Evolutionary conservation across 192 early-diverging fungal species (phyloP), one percentile per base, ranked within the genome.

Genomic region (Umbelopsis ramanniana): DNA sequence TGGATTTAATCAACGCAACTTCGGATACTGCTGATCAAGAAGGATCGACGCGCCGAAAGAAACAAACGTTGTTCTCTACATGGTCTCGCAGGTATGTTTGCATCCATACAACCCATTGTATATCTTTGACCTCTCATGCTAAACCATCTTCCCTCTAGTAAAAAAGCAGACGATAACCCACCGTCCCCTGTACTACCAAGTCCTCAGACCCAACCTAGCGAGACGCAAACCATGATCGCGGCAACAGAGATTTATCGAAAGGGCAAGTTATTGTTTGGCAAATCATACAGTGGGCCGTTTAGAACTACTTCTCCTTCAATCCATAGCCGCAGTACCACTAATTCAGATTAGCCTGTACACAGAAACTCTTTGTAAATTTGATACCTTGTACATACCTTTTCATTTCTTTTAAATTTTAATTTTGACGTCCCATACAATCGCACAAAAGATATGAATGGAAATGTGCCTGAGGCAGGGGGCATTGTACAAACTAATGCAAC

Each of bases 261-360:
- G 45, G 74, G 79, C n/a, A 66, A 63, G 33, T 67, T 74, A 15
- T 17, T 80, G 38, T 53, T 80, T 12, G 79, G 79, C 14, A 80
- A 76, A 67, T 57, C 73, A 37, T 80, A 80, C 40, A 73, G 54
- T 33, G 70, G 73, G 10, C 17, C 26, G 11, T 19, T 19, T 35
- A 63, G 57, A 63, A 12, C 35, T 11, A 3, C 29, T 37, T 37
- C 57, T 3, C 57, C 57, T 37, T 63, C 48, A 8, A 17, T 15
- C 12, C 57, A 63, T n/a, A 63, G 57, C 26, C 57, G 57, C 5
- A 37, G 29, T 35, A 37, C 57, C 15, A 63, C 26, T 63, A 63
- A 37, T 37, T 63, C 57, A n/a, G 57, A 63, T 38, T 63, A 63
- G 26, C 26, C 48, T 17, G 48, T 50, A 50, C 48, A 50, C 48